phyloP scores from a whole-genome alignment of 495 filamentous ascomycete species.

The Penicillium daleae region DNA sequence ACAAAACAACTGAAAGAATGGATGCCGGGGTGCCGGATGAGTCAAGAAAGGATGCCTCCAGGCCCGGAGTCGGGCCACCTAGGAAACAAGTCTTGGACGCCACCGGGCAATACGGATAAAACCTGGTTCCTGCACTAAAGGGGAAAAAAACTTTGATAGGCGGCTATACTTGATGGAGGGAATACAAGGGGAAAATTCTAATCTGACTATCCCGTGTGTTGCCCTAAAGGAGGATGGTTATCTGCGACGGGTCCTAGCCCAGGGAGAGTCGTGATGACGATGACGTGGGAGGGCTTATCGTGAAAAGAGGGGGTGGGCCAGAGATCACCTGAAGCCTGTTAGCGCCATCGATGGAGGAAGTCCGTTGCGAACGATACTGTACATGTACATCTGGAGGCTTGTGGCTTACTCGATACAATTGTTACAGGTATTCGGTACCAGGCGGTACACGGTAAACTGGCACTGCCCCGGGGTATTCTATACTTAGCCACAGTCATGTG shows the following conservation, averaged over 20 bases:
- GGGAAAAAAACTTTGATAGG: conserved; percentile 13
- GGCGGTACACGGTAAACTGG: neutral
- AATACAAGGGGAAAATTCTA: neutral
- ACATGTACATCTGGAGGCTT: too few relatives aligned
- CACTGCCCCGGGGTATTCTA: conserved; percentile 1
- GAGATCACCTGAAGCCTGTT: conserved; percentile 13
- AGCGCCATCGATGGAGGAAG: conserved; percentile 5
- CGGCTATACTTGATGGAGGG: conserved; percentile 3
- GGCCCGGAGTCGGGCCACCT: neutral
- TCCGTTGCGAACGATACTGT: neutral
- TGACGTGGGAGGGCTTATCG: conserved; percentile 38
- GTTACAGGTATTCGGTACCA: neutral
- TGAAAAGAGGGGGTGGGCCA: conserved; percentile 37
- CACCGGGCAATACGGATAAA: conserved; percentile 18
- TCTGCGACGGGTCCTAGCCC: neutral
- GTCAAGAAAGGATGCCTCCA: conserved; percentile 26
- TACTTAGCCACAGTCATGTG: conserved; percentile 12
- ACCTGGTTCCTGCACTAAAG: conserved; percentile 11
- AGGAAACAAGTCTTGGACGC: conserved; percentile 23
- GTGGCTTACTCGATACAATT: neutral
- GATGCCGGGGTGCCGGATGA: conserved; percentile 27
- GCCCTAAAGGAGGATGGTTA: neutral
- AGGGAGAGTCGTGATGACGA: conserved; percentile 8
- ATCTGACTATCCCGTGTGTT: neutral
- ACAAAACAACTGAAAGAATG: neutral